phyloP scores from a whole-genome alignment of 768 basidiomycete species.

The Leccinum boreale region DNA sequence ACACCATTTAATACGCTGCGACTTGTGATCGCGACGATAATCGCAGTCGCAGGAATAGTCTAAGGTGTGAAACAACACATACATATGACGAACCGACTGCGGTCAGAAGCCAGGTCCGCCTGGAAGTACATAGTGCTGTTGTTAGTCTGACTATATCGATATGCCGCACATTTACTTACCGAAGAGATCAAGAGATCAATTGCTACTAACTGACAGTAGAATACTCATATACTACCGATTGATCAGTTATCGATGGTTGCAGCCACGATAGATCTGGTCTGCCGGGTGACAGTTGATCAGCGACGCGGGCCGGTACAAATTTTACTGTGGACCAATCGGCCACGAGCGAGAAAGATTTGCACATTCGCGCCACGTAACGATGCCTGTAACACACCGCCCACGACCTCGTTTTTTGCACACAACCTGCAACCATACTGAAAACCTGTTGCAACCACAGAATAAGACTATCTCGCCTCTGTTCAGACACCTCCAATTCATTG shows the following conservation, averaged over 20 bases:
- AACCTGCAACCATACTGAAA: not conserved
- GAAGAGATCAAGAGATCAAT: no score
- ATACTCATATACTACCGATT: not conserved
- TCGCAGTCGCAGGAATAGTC: conserved; percentile 12
- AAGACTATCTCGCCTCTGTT: not conserved
- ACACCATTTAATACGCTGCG: not conserved
- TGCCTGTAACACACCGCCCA: conserved; percentile 15
- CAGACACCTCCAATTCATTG: not conserved
- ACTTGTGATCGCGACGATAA: conserved; percentile 15
- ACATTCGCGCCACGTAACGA: conserved; percentile 10
- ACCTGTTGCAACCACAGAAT: not conserved
- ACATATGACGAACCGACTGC: conserved; percentile 9
- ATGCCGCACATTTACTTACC: no score
- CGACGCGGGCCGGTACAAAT: conserved; percentile 1
- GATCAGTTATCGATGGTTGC: conserved; percentile 20
- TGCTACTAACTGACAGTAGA: not conserved
- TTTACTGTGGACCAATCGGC: conserved; percentile 11
- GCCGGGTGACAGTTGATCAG: conserved; percentile 13
- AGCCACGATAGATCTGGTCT: conserved; percentile 4
- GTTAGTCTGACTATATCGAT: no score
- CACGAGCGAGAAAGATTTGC: conserved; percentile 22
- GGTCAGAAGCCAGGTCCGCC: conserved; percentile 3
- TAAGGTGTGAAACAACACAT: conserved; percentile 4
- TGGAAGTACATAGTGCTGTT: no score
- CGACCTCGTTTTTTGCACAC: conserved; percentile 3